These are phyloP conservation scores for Barnettozyma siamensis DNA, from an alignment of 805 yeast genomes.

Conservation along the genomic window DNA sequence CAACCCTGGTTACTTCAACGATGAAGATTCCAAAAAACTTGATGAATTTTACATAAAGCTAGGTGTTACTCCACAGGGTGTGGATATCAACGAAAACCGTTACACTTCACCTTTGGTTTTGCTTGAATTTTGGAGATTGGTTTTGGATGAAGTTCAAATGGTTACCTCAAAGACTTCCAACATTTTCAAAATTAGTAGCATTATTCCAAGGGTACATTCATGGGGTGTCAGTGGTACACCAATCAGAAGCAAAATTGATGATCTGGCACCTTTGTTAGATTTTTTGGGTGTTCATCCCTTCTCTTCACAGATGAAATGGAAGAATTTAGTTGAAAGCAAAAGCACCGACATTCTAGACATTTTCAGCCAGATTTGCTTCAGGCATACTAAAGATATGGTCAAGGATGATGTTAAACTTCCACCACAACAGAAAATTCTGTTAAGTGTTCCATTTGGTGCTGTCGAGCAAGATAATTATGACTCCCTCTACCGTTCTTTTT, in stretches of 20 bases:
- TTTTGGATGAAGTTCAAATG: constrained; percentile 94
- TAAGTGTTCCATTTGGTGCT: constrained; percentile 71
- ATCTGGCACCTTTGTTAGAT: constrained; percentile 63
- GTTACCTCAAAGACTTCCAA: constrained; percentile 66
- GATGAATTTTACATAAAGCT: constrained; percentile 9
- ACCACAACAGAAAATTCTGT: constrained; percentile 61
- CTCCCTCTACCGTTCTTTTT: constrained; percentile 54
- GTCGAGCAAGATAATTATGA: constrained; percentile 83
- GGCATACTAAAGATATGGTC: constrained; percentile 87
- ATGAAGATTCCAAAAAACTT: neutral
- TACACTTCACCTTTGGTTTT: constrained; percentile 79
- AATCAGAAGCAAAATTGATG: constrained; percentile 57
- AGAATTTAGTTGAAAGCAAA: constrained; percentile 6
- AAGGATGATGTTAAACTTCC: constrained; percentile 73
- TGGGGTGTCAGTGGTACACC: constrained; percentile 99
- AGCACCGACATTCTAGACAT: constrained; percentile 40
- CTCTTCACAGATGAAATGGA: constrained; percentile 16
- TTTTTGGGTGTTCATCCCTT: constrained; percentile 70
- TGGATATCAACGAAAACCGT: constrained; percentile 26
- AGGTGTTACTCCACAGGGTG: constrained; percentile 4
- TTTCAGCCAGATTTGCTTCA: constrained; percentile 50
- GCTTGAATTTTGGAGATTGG: constrained; percentile 82
- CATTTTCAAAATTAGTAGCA: constrained; percentile 73
- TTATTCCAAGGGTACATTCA: constrained; percentile 79
- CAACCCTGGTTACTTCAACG: neutral